phyloP scores from a whole-genome alignment of 2,329 filamentous ascomycete species.

The Ophiostoma pallidulum region DNA sequence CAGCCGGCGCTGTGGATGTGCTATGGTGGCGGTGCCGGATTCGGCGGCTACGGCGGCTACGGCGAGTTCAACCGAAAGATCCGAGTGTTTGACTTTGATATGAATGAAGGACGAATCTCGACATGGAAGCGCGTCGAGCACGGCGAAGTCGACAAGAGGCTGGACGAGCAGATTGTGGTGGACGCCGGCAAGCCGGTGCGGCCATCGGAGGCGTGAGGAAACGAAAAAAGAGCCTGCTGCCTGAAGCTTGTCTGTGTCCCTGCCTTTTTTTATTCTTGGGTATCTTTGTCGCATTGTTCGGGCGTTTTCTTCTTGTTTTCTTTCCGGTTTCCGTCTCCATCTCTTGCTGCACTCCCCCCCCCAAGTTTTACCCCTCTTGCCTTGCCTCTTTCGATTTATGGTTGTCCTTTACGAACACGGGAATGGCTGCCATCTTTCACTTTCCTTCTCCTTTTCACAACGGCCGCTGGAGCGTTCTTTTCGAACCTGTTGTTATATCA shows the following conservation, averaged over 20 bases:
- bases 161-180: conserved; percentile 57
- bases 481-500: too few species aligned
- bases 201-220: conserved; percentile 21
- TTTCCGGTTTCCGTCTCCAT: not conserved
- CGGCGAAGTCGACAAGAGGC: conserved; percentile 40
- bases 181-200: conserved; percentile 44
- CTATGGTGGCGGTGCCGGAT: conserved; percentile 84
- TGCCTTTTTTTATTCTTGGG: not conserved
- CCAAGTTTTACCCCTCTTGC: not conserved
- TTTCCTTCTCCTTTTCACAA: not conserved
- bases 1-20: conserved; percentile 91
- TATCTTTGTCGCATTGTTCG: conserved; percentile 7
- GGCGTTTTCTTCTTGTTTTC: conserved; percentile 9
- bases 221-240: too few species aligned
- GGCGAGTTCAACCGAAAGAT: conserved; percentile 74
- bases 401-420: too few species aligned
- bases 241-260: too few species aligned
- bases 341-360: too few species aligned
- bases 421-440: not conserved
- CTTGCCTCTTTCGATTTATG: not conserved
- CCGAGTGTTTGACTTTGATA: conserved; percentile 86
- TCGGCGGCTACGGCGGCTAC: conserved; percentile 92
- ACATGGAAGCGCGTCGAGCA: conserved; percentile 88
- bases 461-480: too few species aligned
- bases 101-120: conserved; percentile 76